A percentile compares a stretch with the other conserved stretches of the same genome.
Evolutionary conservation across 2,329 filamentous ascomycete genomes (phyloP).

Genomic region (Coccinonectria pachysandricola): DNA sequence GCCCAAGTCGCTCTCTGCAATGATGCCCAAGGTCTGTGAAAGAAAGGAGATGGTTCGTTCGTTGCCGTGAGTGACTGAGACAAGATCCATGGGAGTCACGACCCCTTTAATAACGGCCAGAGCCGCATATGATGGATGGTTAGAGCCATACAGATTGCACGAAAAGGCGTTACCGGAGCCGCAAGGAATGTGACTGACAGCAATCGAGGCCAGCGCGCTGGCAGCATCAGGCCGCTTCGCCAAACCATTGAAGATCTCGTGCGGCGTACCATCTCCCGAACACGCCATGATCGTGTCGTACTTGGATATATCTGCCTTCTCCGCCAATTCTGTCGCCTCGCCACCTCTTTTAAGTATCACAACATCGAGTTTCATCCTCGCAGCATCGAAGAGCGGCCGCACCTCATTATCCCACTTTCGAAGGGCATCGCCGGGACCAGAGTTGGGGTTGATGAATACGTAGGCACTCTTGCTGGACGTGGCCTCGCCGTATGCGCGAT

Average conservation of each 20-base stretch:
- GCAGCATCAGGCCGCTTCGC: constrained; percentile 65
- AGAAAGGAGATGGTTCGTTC: constrained; percentile 73
- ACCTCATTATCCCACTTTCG: constrained; percentile 66
- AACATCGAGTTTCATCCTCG: constrained; percentile 65
- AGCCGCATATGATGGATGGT: constrained; percentile 63
- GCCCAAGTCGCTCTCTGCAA: constrained; percentile 81
- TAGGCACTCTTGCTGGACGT: constrained; percentile 69
- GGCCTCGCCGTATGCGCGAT: constrained; percentile 58
- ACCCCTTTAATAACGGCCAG: constrained; percentile 80
- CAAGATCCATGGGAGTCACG: constrained; percentile 72
- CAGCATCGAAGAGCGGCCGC: constrained; percentile 73
- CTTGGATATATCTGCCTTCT: constrained; percentile 63
- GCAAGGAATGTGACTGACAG: constrained; percentile 80
- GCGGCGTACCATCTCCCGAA: constrained; percentile 83
- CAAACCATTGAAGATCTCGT: constrained; percentile 92
- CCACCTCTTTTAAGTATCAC: constrained; percentile 61
- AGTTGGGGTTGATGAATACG: constrained; percentile 83
- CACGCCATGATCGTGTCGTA: constrained; percentile 83
- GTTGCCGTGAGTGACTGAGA: constrained; percentile 76
- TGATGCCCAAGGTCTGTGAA: constrained; percentile 79
- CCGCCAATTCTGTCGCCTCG: constrained; percentile 68
- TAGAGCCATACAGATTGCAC: constrained; percentile 77
- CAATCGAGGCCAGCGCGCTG: constrained; percentile 63
- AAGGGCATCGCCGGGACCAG: constrained; percentile 67
- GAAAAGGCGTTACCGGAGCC: constrained; percentile 93